phyloP scores from a whole-genome alignment of 2,329 filamentous ascomycete genomes.

The Penicillium sp. region DNA sequence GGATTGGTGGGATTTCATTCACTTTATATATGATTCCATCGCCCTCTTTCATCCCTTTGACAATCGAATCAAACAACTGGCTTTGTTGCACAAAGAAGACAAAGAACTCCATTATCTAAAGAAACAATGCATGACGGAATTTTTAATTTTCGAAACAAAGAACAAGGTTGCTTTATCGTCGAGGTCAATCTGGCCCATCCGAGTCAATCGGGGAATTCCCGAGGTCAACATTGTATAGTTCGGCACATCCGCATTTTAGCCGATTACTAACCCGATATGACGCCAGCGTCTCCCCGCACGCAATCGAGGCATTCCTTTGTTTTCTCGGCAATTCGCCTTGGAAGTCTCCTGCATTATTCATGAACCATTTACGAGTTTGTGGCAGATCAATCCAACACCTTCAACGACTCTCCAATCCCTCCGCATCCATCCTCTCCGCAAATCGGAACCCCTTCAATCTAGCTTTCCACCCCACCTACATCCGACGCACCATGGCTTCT shows the following conservation, averaged over 20 bases:
- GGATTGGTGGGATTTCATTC: no score
- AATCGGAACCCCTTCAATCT: constrained; percentile 16
- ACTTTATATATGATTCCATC: no score
- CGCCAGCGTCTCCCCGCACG: constrained; percentile 20
- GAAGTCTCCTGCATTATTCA: constrained; percentile 12
- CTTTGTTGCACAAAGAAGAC: no score
- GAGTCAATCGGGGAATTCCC: not conserved
- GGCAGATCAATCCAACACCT: constrained; percentile 23
- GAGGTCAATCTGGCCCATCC: no score
- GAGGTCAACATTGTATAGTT: not conserved
- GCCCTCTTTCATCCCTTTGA: no score
- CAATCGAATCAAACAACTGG: no score
- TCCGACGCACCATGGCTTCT: constrained; percentile 54
- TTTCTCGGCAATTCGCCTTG: constrained; percentile 9
- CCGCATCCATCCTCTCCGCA: constrained; percentile 16
- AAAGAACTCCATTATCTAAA: no score
- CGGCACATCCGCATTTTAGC: not conserved
- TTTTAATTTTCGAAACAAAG: no score
- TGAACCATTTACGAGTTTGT: constrained; percentile 24
- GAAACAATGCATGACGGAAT: no score
- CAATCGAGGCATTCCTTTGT: constrained; percentile 8
- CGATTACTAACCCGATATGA: constrained; percentile 19
- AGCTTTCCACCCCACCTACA: constrained; percentile 17
- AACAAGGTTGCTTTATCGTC: no score
- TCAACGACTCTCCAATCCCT: constrained; percentile 12